Evolutionary conservation across 768 basidiomycete species (phyloP), one percentile per base, ranked within the genome.

Genomic region (Tylopilus subfusipes): DNA sequence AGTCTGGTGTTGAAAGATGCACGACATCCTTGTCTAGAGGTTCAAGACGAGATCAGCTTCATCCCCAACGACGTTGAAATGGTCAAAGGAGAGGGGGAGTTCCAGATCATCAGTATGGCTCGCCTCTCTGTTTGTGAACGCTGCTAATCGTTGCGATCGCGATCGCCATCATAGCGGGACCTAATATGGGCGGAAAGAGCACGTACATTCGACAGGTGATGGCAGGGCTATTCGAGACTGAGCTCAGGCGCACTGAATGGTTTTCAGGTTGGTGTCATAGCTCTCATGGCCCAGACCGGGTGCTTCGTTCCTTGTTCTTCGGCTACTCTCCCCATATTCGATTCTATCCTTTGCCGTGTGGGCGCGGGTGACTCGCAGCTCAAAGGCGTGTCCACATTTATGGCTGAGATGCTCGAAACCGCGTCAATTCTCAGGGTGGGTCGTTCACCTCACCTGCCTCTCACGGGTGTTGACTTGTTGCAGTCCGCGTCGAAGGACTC

Each of bases 351-450:
- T 12, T 97, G 96, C 53, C 81, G 97, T 58, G 96, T 99, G 2
- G 97, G 97, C 10, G 97, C 97, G 0, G 97, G 97, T 0, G 97
- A 99, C 68, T 95, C 91, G 68, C 96, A 98, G 67, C 74, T 98
- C 42, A 98, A 97, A 71, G 97, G 97, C 12, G 93, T 99, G 0
- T 96, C 93, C 24, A 99, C 96, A 0, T 99, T 99, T 70, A 98
- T 98, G 96, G 95, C 94, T 2, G 97, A 99, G 72, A 98, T 98
- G 97, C 79, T 99, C 27, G 97, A 99, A 71, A 98, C 95, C 0
- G 95, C 97, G 0, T 92, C 90, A 0, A 98, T 98, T 63, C 79
- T 99, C 40, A 81, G 88, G 63, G 93, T 92, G 34, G 27, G 83
- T 63, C 30, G 39, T n/a, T 50, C 43, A 19, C 31, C 56, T 13